phyloP scores from a whole-genome alignment of 441 rosid genomes.

The Croton laevigatus region DNA sequence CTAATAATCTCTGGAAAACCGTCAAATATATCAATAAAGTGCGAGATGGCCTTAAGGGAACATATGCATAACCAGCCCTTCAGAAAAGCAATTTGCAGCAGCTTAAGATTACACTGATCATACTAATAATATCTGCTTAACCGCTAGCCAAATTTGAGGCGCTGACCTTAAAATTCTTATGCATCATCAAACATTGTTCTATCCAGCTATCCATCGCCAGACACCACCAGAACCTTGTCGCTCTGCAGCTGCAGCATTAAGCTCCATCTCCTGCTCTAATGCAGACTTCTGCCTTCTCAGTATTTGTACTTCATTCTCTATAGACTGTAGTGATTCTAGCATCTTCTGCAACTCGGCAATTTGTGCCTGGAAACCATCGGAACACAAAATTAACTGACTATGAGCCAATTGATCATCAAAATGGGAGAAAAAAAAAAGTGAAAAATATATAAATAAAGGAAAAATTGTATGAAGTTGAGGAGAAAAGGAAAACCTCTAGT shows the following conservation, averaged over 20 bases:
- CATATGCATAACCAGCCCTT: neutral
- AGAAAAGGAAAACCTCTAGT: constrained; percentile 59
- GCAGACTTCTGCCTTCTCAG: constrained; percentile 72
- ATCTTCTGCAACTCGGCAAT: constrained; percentile 81
- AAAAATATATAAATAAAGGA: neutral
- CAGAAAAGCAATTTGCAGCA: neutral
- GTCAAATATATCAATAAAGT: neutral
- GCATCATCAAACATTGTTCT: constrained; percentile 9
- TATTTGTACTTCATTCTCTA: constrained; percentile 77
- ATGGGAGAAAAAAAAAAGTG: neutral
- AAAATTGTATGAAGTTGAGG: neutral
- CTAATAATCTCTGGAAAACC: neutral
- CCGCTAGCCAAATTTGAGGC: constrained; percentile 4
- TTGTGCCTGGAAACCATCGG: constrained; percentile 63
- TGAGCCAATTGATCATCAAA: neutral
- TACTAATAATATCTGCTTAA: neutral
- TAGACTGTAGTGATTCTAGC: constrained; percentile 62
- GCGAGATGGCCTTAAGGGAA: too few relatives aligned
- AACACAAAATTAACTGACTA: neutral
- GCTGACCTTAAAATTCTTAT: constrained; percentile 17
- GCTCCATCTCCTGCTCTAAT: constrained; percentile 66
- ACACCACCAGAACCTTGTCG: constrained; percentile 84
- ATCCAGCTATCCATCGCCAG: constrained; percentile 73
- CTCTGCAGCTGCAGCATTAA: constrained; percentile 37
- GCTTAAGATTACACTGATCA: neutral